Evolutionary conservation across 345 rosid genomes (phyloP).

Genomic region (Raphanus sativus): DNA sequence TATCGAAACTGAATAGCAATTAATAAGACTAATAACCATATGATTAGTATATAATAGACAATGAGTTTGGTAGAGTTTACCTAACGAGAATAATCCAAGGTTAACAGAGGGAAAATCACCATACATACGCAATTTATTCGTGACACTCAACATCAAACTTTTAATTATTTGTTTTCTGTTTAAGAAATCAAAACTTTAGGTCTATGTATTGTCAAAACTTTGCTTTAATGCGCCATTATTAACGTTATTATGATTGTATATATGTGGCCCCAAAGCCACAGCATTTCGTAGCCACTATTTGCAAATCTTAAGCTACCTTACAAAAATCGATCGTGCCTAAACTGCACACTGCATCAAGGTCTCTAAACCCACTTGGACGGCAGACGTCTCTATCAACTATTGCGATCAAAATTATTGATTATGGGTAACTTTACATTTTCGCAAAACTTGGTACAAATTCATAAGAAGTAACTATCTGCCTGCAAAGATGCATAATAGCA

Average conservation of each 20-base stretch:
- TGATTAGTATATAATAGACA: slow-evolving; percentile 31
- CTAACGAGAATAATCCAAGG: slow-evolving; percentile 28
- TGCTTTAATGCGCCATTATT: slow-evolving; percentile 31
- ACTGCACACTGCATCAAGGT: slow-evolving; percentile 25
- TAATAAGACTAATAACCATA: not conserved
- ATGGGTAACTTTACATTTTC: not conserved
- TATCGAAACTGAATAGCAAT: not conserved
- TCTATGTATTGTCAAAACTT: slow-evolving; percentile 38
- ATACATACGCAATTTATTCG: slow-evolving; percentile 25
- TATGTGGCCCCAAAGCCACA: slow-evolving; percentile 30
- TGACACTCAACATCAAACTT: slow-evolving; percentile 38
- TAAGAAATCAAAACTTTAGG: slow-evolving; percentile 34
- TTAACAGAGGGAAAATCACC: slow-evolving; percentile 22
- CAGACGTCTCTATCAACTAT: slow-evolving; percentile 30
- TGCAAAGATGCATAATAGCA: not conserved
- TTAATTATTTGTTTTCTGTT: slow-evolving; percentile 15
- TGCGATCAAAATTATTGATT: slow-evolving; percentile 14
- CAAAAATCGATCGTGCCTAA: slow-evolving; percentile 23
- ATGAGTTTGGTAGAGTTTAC: slow-evolving; percentile 28
- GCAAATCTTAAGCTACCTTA: slow-evolving; percentile 34
- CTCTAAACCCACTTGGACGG: slow-evolving; percentile 38
- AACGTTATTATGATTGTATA: slow-evolving; percentile 30
- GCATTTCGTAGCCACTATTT: slow-evolving; percentile 36
- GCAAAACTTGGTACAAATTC: not conserved
- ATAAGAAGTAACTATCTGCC: not conserved